Evolutionary conservation across 768 basidiomycete genomes (phyloP).

Genomic region (Podaxis carcinomalis): DNA sequence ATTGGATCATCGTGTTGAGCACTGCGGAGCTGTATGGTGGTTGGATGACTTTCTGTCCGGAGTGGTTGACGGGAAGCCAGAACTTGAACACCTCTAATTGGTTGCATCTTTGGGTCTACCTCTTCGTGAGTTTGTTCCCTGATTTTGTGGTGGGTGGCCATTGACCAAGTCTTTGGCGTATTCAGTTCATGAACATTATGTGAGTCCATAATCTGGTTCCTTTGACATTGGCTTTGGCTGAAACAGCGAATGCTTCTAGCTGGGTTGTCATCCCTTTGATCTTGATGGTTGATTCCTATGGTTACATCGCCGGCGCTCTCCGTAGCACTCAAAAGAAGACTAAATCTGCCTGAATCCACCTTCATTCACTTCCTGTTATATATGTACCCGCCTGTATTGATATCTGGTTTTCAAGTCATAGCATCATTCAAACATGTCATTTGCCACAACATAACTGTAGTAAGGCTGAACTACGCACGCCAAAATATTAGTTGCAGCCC

Average conservation of each 20-base stretch:
- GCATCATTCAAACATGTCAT: not conserved
- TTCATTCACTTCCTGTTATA: not conserved
- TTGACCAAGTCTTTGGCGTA: conserved; percentile 21
- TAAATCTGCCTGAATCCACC: conserved; percentile 13
- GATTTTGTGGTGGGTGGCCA: not conserved
- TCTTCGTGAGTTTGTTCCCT: conserved; percentile 49
- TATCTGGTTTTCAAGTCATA: not conserved
- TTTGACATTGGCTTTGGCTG: not conserved
- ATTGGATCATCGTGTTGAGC: conserved; percentile 77
- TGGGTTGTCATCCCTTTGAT: conserved; percentile 78
- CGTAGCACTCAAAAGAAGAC: conserved; percentile 31
- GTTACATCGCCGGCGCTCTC: conserved; percentile 59
- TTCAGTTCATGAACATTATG: conserved; percentile 74
- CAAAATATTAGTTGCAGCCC: not conserved
- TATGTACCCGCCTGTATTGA: not conserved
- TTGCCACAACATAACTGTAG: not conserved
- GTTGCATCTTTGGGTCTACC: conserved; percentile 77
- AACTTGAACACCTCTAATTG: conserved; percentile 68
- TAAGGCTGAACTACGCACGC: not conserved
- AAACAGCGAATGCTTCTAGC: conserved; percentile 29
- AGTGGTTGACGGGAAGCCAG: conserved; percentile 76
- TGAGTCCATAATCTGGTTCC: conserved; percentile 29
- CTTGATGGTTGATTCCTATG: conserved; percentile 78
- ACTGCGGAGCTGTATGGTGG: conserved; percentile 79
- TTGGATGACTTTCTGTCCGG: conserved; percentile 91